Base-by-base conservation (phyloP, 2,329 filamentous ascomycete genomes). In the Trichoderma atroviride region DNA sequence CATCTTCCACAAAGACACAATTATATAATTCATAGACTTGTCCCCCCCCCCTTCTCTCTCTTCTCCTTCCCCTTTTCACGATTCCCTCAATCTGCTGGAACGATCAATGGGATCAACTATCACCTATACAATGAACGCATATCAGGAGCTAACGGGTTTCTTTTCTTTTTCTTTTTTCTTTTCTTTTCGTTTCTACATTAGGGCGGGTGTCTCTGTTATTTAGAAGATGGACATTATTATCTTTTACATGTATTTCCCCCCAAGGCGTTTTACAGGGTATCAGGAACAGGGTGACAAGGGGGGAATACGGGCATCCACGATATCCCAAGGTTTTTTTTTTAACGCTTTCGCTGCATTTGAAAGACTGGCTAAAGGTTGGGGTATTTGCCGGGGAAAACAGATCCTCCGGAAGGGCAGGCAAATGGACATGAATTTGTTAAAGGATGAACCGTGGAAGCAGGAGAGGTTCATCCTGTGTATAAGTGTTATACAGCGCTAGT, bases 261-360 rank as follows among this genome's bases (percentile, higher is more conserved):
- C 59, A 24, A 29, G 69, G 69, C 69, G 69, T 70, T 70, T 69
- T 24, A 31, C 27, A 40, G n/a, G 65, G 63, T 66, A 52, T 67
- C 57, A 61, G 47, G 65, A 57, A 24, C 57, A 24, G 40, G 52
- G 52, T 33, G 62, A 47, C 43, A 67, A 13, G 53, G 55, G 55
- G 55, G 47, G 29, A 70, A 67, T 65, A 70, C 29, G 68, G 59
- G 59, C 55, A 50, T 67, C 37, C 47, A 70, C 68, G 69, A 68
- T 70, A 70, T 70, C 69, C 69, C 33, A 68, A 24, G 60, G 11
- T 35, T 35, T 35, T 47, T 68, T 68, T 50, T 53, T 52, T 10
- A 2, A 61, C 68, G 55, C 68, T 57, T 24, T 52, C 52, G 24
- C n/a, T 57, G 66, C 66, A 70, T 59, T 68, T 50, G 55, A 58